Base-by-base conservation (phyloP, 2,329 filamentous ascomycete species). In the Fusarium scirpi region DNA sequence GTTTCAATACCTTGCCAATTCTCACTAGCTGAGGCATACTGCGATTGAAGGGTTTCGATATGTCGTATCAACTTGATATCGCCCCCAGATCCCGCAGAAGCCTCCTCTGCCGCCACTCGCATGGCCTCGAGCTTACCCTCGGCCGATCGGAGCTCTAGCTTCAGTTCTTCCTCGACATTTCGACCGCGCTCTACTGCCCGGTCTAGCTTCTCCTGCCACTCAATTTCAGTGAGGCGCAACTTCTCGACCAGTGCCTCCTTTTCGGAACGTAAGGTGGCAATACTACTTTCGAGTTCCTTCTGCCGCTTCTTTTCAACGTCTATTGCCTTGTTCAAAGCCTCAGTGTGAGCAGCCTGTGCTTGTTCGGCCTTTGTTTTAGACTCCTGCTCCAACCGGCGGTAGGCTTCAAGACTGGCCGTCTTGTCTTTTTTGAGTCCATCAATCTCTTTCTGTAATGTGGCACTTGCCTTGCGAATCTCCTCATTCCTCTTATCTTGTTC, bases 1-100 rank as follows among this genome's bases (percentile, higher is more conserved):
- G 92, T 89, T 80, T 99, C 95, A 67, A 99, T 97, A 1, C 94
- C 93, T 77, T 98, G 94, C 96, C 97, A 99, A 75, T 99, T 99
- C 76, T 97, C 94, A 72, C 93, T 96, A 2, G 96, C 96, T 58
- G 97, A 90, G 1, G 94, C 90, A 80, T 99, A 97, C 78, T 99
- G 97, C 9, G 93, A 96, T 80, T 99, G 96, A 40, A 99, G 82
- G 1, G 93, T 98, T 82, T 99, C 96, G 57, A 99, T 92, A 80
- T 99, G 97, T 43, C 96, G 90, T 45, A 98, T 85, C 43, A 98
- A 85, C 79, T 98, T 98, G 45, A 92, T 92, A 75, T 97, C 93
- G 16, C 94, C 92, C 8, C 90, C 90, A 16, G 89, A 89, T 18
- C 93, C 92, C 5, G 94, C 95, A 3, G 94, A 94, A 1, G 90